Conservation (phyloP, 1,139 yeast genomes). For the Saccharomyces hybrid region DNA sequence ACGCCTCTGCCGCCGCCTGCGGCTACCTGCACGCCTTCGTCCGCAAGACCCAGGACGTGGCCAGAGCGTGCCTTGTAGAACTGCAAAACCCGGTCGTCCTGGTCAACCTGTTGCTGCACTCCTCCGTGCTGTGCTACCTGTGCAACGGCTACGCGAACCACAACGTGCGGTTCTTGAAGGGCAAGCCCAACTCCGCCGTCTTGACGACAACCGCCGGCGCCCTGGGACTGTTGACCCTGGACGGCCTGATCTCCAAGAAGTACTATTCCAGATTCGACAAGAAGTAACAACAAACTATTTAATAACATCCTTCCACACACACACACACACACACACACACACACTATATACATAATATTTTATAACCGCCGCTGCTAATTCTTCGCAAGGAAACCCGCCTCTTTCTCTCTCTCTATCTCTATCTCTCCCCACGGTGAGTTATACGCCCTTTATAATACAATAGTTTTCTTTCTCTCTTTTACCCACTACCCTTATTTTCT, state of each 20-base stretch:
- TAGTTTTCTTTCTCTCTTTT: not conserved
- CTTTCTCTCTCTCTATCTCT: not conserved
- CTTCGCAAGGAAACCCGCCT: not conserved
- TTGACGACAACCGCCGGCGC: constrained; percentile 48
- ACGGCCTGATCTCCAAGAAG: constrained; percentile 46
- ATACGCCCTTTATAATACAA: not conserved
- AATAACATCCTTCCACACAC: not conserved
- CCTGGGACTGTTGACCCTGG: constrained; percentile 48
- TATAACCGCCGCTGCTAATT: not conserved
- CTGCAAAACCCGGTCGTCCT: constrained; percentile 58
- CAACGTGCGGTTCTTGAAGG: constrained; percentile 33
- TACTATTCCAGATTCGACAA: constrained; percentile 47
- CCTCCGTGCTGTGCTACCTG: constrained; percentile 45
- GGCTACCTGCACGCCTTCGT: constrained; percentile 2
- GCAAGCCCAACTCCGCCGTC: constrained; percentile 43
- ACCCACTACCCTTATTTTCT: not conserved
- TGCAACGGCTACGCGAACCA: constrained; percentile 49
- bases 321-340: not conserved
- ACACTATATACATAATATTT: not conserved
- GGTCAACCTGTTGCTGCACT: constrained; percentile 45
- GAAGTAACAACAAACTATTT: constrained; percentile 18
- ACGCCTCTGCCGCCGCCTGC: constrained; percentile 3
- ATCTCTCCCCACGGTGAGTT: not conserved
- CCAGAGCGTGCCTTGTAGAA: constrained; percentile 29
- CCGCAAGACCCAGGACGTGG: constrained; percentile 11